Percentiles rank a stretch among this genome's conserved stretches.
phyloP scores from a whole-genome alignment of 192 early-diverging fungal genomes.

The Podila epigama region DNA sequence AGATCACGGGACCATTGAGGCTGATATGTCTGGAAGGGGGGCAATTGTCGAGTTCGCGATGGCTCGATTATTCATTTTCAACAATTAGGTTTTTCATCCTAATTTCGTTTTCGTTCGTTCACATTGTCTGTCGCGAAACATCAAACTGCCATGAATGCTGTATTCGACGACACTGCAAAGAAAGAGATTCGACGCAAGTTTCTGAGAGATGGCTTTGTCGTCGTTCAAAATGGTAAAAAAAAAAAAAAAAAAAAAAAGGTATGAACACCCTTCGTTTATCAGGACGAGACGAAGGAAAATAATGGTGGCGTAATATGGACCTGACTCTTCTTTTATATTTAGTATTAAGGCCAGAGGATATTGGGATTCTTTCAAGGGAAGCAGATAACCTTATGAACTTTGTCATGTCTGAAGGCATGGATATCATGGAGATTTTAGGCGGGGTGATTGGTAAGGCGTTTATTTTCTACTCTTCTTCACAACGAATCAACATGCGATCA shows the following conservation, averaged over 20 bases:
- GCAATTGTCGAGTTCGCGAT: no score
- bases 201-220: constrained; percentile 35
- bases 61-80: no score
- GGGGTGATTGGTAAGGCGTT: constrained; percentile 30
- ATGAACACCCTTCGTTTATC: neutral
- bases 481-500: neutral
- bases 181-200: constrained; percentile 12
- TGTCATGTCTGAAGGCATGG: constrained; percentile 26
- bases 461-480: neutral
- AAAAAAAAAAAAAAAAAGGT: neutral
- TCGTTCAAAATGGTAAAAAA: constrained; percentile 32
- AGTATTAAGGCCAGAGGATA: constrained; percentile 8
- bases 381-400: constrained; percentile 35
- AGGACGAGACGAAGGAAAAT: no score
- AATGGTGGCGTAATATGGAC: neutral
- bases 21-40: no score
- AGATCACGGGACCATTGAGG: no score
- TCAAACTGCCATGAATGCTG: neutral
- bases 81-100: no score
- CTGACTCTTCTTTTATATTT: neutral
- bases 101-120: no score
- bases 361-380: constrained; percentile 21
- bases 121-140: no score
- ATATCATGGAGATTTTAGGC: constrained; percentile 34
- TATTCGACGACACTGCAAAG: neutral